These are phyloP conservation scores for Boletus edulis DNA, from an alignment of 768 basidiomycete genomes.

Conservation along the genomic window DNA sequence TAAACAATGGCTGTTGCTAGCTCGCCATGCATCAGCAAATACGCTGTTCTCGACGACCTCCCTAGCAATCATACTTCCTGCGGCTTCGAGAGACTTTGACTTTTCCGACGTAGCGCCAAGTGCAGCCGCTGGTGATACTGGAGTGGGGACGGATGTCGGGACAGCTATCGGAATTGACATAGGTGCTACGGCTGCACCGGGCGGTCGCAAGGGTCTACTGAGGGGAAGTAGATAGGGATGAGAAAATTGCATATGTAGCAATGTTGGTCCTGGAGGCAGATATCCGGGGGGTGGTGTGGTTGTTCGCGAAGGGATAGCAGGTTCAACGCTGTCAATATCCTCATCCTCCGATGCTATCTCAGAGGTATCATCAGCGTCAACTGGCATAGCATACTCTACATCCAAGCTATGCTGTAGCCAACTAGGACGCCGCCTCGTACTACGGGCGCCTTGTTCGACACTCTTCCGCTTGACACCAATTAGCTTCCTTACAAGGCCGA, in stretches of 20 bases:
- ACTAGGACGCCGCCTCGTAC: slow-evolving; percentile 35
- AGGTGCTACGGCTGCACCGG: slow-evolving; percentile 49
- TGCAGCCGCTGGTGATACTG: slow-evolving; percentile 77
- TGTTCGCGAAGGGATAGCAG: slow-evolving; percentile 43
- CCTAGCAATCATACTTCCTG: slow-evolving; percentile 56
- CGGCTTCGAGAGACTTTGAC: slow-evolving; percentile 64
- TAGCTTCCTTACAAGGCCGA: slow-evolving; percentile 65
- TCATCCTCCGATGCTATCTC: slow-evolving; percentile 42
- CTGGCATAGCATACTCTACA: slow-evolving; percentile 31
- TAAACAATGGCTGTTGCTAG: slow-evolving; percentile 29
- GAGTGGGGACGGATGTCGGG: slow-evolving; percentile 68
- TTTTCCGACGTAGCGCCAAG: slow-evolving; percentile 64
- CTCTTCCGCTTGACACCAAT: slow-evolving; percentile 70
- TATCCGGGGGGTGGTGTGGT: slow-evolving; percentile 71
- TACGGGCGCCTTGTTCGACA: slow-evolving; percentile 35
- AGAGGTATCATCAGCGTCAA: slow-evolving; percentile 37
- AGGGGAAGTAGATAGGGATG: slow-evolving; percentile 62
- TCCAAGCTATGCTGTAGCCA: slow-evolving; percentile 55
- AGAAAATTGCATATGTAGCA: slow-evolving; percentile 67
- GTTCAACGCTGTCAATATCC: slow-evolving; percentile 32
- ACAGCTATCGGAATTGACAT: slow-evolving; percentile 41
- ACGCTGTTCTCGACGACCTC: slow-evolving; percentile 73
- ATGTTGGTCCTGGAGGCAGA: slow-evolving; percentile 65
- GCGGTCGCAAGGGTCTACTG: slow-evolving; percentile 58
- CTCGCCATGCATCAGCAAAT: slow-evolving; percentile 68